Percentiles rank a stretch among this genome's conserved stretches.
phyloP scores from a whole-genome alignment of 2,329 filamentous ascomycete species.

The Apiospora saccharicola region DNA sequence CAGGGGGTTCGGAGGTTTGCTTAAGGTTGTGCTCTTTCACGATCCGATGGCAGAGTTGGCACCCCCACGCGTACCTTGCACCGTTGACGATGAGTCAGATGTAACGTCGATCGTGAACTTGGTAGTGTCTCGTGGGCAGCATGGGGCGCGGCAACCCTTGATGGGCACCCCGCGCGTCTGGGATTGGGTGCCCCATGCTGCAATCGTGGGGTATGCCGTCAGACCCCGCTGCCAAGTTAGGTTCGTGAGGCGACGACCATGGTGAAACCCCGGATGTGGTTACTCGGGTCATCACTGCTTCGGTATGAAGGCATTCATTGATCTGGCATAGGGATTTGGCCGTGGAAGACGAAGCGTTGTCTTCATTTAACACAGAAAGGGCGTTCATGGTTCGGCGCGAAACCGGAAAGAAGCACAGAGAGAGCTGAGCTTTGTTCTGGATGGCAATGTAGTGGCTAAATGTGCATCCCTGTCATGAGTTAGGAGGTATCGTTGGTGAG shows the following conservation, averaged over 20 bases:
- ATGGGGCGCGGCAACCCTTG: background rate
- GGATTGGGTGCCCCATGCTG: background rate
- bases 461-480: background rate
- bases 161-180: background rate
- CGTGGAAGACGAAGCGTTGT: background rate
- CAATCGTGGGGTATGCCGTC: background rate
- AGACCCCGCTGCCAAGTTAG: background rate
- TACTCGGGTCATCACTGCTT: background rate
- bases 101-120: conserved; percentile 11
- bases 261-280: background rate
- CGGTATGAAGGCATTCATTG: background rate
- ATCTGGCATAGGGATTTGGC: background rate
- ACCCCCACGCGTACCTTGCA: conserved; percentile 14
- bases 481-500: background rate
- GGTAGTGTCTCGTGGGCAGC: background rate
- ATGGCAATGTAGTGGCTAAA: background rate
- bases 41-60: background rate
- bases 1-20: background rate
- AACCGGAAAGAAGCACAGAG: background rate
- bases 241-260: background rate
- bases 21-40: background rate
- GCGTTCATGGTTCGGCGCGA: background rate
- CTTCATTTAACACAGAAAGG: too few relatives aligned
- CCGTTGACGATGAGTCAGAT: background rate
- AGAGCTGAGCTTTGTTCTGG: background rate